phyloP scores from a whole-genome alignment of 192 early-diverging fungal genomes.

The Coemansia sp. region DNA sequence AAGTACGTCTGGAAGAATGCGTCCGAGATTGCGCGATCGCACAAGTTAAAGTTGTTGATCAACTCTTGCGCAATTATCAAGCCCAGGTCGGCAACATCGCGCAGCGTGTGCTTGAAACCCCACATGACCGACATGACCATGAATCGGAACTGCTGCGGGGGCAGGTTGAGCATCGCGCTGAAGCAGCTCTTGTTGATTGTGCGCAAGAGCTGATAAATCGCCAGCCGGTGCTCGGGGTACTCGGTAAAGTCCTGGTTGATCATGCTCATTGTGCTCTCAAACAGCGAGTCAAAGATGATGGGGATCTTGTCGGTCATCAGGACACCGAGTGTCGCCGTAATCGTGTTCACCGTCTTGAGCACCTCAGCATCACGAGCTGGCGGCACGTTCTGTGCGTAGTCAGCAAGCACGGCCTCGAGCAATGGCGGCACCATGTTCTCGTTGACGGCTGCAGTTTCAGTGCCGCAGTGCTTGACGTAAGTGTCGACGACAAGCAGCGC shows the following conservation, averaged over 20 bases:
- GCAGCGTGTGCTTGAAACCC: conserved; percentile 99
- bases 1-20: conserved; percentile 93
- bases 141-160: conserved; percentile 84
- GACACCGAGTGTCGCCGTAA: conserved; percentile 74
- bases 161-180: conserved; percentile 83
- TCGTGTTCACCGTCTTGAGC: conserved; percentile 86
- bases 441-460: conserved; percentile 78
- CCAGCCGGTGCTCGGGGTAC: conserved; percentile 95
- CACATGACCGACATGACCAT: conserved; percentile 96
- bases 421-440: conserved; percentile 88
- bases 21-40: conserved; percentile 74
- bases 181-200: conserved; percentile 94
- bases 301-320: conserved; percentile 84
- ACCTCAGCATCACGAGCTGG: conserved; percentile 95
- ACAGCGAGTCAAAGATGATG: conserved; percentile 87
- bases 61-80: conserved; percentile 85
- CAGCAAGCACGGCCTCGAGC: conserved; percentile 84
- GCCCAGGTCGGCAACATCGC: conserved; percentile 93
- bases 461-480: conserved; percentile 82
- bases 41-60: conserved; percentile 79
- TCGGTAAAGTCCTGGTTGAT: conserved; percentile 99
- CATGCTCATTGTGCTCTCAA: conserved; percentile 98
- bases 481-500: conserved; percentile 89
- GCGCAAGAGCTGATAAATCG: conserved; percentile 90
- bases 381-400: conserved; percentile 86